Conservation (phyloP, 1,284 basidiomycete genomes). For the Papiliotrema terrestris region DNA sequence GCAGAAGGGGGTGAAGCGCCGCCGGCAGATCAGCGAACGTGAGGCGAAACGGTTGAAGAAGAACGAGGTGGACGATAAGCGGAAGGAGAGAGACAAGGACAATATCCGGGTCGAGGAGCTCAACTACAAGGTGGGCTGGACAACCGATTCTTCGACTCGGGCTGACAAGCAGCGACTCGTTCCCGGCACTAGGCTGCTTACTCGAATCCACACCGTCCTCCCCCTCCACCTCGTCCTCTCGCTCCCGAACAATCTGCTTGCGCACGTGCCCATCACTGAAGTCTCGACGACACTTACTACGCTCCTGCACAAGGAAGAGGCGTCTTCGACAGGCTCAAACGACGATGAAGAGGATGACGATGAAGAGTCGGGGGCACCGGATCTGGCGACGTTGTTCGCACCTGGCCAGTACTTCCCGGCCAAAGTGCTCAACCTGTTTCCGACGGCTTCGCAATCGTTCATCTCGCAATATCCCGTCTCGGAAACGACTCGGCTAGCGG, state of each 20-base stretch:
- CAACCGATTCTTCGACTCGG: slow-evolving; percentile 57
- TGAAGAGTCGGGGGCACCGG: slow-evolving; percentile 58
- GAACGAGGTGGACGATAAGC: slow-evolving; percentile 55
- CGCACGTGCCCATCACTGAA: slow-evolving; percentile 91
- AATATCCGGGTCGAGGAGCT: slow-evolving; percentile 31
- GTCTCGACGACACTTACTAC: slow-evolving; percentile 80
- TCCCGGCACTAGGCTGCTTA: slow-evolving; percentile 81
- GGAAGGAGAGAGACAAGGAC: slow-evolving; percentile 44
- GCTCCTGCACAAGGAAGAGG: slow-evolving; percentile 52
- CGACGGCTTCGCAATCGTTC: slow-evolving; percentile 44
- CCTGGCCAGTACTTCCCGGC: slow-evolving; percentile 84
- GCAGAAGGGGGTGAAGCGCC: slow-evolving; percentile 35
- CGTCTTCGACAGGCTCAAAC: slow-evolving; percentile 48
- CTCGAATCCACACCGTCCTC: slow-evolving; percentile 79
- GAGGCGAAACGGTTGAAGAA: slow-evolving; percentile 50
- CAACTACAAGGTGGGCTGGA: slow-evolving; percentile 9
- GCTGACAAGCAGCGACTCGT: slow-evolving; percentile 87
- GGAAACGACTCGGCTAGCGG: slow-evolving; percentile 45
- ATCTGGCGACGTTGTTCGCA: slow-evolving; percentile 70
- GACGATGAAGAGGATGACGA: slow-evolving; percentile 54
- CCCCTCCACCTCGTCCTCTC: slow-evolving; percentile 89
- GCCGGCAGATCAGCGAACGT: slow-evolving; percentile 31
- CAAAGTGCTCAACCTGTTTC: slow-evolving; percentile 57
- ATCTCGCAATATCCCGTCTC: slow-evolving; percentile 47
- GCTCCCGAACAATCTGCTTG: slow-evolving; percentile 90